These are phyloP conservation scores for Heterobasidion annosum DNA, from an alignment of 1,284 basidiomycete genomes.

Conservation along the genomic window DNA sequence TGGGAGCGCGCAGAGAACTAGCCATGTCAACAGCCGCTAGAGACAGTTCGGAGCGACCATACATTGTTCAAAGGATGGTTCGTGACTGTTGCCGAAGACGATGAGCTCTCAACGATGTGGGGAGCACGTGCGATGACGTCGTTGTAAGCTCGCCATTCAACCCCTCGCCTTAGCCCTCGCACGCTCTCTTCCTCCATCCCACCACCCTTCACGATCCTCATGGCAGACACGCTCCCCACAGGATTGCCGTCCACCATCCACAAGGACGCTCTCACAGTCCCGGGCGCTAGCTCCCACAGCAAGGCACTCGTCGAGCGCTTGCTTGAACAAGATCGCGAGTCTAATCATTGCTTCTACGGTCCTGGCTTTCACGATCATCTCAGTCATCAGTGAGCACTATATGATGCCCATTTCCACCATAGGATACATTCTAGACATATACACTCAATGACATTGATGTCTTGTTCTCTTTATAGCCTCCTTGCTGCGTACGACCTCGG, in stretches of 20 bases:
- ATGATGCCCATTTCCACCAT: not conserved
- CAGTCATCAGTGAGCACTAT: slow-evolving; percentile 37
- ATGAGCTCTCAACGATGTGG: too few relatives aligned
- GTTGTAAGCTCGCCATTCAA: too few relatives aligned
- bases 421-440: not conserved
- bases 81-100: too few relatives aligned
- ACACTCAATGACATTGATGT: not conserved
- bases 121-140: too few relatives aligned
- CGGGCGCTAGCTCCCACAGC: slow-evolving; percentile 39
- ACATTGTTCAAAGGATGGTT: too few relatives aligned
- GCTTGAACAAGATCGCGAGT: slow-evolving; percentile 43
- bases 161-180: too few relatives aligned
- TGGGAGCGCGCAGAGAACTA: too few relatives aligned
- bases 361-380: slow-evolving; percentile 55
- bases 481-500: slow-evolving; percentile 62
- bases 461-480: slow-evolving; percentile 25
- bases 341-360: slow-evolving; percentile 51
- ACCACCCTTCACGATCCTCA: not conserved
- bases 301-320: slow-evolving; percentile 37
- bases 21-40: too few relatives aligned
- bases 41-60: too few relatives aligned
- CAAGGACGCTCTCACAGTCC: slow-evolving; percentile 36
- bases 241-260: slow-evolving; percentile 17
- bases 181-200: too few relatives aligned
- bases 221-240: not conserved